Percentiles rank a stretch among this genome's conserved stretches.
Evolutionary conservation across 306 rosid species (phyloP).

Genomic region (Vicia sativa): DNA sequence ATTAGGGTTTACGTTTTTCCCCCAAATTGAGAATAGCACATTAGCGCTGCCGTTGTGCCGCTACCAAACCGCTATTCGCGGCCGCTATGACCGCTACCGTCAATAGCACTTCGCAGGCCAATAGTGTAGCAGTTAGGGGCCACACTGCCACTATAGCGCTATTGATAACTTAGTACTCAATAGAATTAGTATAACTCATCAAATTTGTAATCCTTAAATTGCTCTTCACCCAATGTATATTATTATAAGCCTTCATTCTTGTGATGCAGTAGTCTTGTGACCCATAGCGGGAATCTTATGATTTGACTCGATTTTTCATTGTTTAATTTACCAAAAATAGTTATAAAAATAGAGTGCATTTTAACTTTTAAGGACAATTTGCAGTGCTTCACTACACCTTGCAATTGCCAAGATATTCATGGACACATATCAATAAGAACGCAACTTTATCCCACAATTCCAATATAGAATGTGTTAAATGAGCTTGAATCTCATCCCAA

Average conservation of each 20-base stretch:
- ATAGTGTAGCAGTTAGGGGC: no score
- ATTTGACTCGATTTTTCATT: background rate
- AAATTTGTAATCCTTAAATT: background rate
- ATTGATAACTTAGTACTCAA: background rate
- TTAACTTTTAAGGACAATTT: background rate
- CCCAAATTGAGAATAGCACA: no score
- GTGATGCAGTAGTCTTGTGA: background rate
- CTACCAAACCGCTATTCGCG: no score
- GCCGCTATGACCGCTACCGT: no score
- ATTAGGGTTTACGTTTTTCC: no score
- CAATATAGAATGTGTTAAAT: background rate
- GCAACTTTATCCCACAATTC: background rate
- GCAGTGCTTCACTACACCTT: constrained; percentile 8
- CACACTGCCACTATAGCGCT: no score
- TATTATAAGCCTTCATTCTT: background rate
- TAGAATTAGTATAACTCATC: background rate
- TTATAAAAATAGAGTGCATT: background rate
- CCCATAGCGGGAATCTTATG: background rate
- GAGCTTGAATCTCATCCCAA: no score
- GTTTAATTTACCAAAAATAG: background rate
- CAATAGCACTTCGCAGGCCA: no score
- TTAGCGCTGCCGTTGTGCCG: no score
- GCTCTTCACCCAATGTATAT: background rate
- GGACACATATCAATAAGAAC: background rate
- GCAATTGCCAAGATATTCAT: background rate